Evolutionary conservation across 163 green algal genomes (phyloP).

Genomic region (Volvox carteri): DNA sequence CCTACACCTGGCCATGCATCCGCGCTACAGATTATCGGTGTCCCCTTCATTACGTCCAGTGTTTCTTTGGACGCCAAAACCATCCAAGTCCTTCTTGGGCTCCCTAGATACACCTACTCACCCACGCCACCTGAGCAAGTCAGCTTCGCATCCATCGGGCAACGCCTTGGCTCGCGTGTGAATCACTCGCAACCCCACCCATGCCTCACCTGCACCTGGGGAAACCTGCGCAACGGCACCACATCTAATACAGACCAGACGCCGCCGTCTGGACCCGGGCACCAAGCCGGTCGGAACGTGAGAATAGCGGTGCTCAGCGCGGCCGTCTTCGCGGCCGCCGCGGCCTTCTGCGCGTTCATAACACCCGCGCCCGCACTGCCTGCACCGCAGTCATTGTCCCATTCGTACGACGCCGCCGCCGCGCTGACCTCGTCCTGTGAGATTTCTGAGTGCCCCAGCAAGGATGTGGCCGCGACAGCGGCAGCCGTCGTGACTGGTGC

Average conservation of each 20-base stretch:
- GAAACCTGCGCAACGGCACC: conserved; percentile 34
- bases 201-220: conserved; percentile 16
- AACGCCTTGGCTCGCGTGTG: no score
- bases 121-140: no score
- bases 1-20: no score
- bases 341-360: conserved; percentile 17
- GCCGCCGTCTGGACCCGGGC: background rate
- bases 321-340: background rate
- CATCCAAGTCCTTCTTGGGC: no score
- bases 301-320: background rate
- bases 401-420: background rate
- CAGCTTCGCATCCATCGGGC: no score
- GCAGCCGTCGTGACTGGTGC: background rate
- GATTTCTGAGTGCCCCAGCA: background rate
- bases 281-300: conserved; percentile 23
- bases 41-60: no score
- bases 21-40: no score
- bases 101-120: no score
- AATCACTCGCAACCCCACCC: no score
- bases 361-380: background rate
- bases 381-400: background rate
- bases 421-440: background rate
- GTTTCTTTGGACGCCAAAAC: no score
- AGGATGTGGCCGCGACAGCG: no score
- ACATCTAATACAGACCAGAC: conserved; percentile 42